Percentiles rank a stretch among this genome's conserved stretches.
Evolutionary conservation across 2,329 filamentous ascomycete genomes (phyloP).

Genomic region (Aspergillus fischeri): DNA sequence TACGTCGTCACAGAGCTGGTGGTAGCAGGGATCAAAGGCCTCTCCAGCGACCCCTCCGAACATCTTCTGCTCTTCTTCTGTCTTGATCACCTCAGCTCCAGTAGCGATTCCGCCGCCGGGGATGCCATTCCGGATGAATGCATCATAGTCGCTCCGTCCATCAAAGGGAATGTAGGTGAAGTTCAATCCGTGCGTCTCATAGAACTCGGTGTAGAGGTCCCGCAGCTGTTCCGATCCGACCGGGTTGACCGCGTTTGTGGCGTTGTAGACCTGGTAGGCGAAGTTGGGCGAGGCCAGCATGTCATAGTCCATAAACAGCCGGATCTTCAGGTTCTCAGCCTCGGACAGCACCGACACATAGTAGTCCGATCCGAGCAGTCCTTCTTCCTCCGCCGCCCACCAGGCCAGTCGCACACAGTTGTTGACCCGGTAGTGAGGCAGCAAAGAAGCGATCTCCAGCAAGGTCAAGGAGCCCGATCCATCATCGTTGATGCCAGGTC

Average conservation of each 20-base stretch:
- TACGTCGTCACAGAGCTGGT: slow-evolving; percentile 49
- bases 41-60: slow-evolving; percentile 65
- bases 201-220: slow-evolving; percentile 65
- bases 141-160: slow-evolving; percentile 74
- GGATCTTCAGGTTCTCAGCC: slow-evolving; percentile 54
- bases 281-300: slow-evolving; percentile 63
- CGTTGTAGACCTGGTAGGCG: slow-evolving; percentile 53
- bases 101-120: slow-evolving; percentile 72
- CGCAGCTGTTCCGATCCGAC: slow-evolving; percentile 65
- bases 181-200: slow-evolving; percentile 58
- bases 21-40: slow-evolving; percentile 55
- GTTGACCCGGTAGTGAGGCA: slow-evolving; percentile 68
- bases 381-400: slow-evolving; percentile 62
- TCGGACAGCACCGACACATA: slow-evolving; percentile 49
- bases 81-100: slow-evolving; percentile 74
- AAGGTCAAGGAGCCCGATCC: slow-evolving; percentile 62
- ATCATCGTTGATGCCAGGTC: slow-evolving; percentile 73
- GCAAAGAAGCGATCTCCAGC: slow-evolving; percentile 55
- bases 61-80: slow-evolving; percentile 56
- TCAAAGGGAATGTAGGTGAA: slow-evolving; percentile 72
- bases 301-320: slow-evolving; percentile 66
- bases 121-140: slow-evolving; percentile 68
- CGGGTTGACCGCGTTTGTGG: slow-evolving; percentile 52
- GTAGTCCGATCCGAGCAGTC: slow-evolving; percentile 56
- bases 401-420: slow-evolving; percentile 65